Base-by-base conservation (phyloP, 2,329 filamentous ascomycete genomes). In the Neofusicoccum kwambonambiense region DNA sequence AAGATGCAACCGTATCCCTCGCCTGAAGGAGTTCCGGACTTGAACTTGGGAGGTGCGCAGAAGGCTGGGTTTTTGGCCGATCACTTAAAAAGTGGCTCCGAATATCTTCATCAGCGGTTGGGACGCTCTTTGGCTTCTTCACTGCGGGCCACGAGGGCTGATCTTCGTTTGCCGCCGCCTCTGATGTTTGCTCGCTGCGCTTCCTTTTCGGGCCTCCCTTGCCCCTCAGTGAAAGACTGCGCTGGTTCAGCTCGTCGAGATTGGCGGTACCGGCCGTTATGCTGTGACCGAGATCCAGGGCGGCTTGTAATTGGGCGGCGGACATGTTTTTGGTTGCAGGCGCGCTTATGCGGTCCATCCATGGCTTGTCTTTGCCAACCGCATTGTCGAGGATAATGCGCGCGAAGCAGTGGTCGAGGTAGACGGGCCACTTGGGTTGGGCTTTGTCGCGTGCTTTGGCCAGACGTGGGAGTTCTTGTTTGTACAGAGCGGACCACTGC, bases 311-410 rank as follows among this genome's bases (percentile, higher is more conserved):
- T 65, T 82, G 80, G 39, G 67, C 57, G 7, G 66, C 64, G 13
- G 69, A 73, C 80, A 83, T 83, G 56, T 81, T 77, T 68, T 75
- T 79, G 50, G 78, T 73, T 0, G 80, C 80, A 2, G 81, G 80
- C 34, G 72, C 69, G 62, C 76, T 76, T 39, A 82, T 51, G n/a
- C 78, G 75, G 27, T 74, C 67, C 35, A 71, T 79, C 81, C 80
- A 82, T 4, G 79, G 80, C 17, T 68, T 70, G 49, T 78, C 73
- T 27, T 71, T 67, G 5, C 79, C 76, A 4, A 81, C 68, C 0
- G 72, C 73, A 63, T 76, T 76, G 65, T 83, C 81, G 13, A 82
- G 75, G 5, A 82, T 75, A 45, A 81, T 80, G 9, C 79, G 77
- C 3, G 77, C 79, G 67, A 81, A 81, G 69, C 78, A 81, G 67